Percentiles rank a stretch among this genome's conserved stretches.
phyloP scores from a whole-genome alignment of 1,284 basidiomycete genomes.

The Pseudozyma thailandica region DNA sequence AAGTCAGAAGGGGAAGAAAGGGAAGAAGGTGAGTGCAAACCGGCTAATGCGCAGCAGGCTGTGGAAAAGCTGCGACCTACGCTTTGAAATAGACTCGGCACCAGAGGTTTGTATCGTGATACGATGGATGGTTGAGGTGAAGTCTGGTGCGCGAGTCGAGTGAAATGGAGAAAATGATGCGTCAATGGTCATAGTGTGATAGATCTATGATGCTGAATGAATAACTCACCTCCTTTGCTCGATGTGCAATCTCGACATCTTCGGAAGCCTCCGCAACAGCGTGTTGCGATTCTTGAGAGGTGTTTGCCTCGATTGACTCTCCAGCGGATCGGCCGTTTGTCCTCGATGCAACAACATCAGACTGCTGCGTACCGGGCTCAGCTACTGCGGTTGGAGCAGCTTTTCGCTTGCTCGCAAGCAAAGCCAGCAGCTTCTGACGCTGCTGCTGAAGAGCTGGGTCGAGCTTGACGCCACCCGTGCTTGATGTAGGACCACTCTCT shows the following conservation, averaged over 20 bases:
- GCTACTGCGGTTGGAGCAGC: background rate
- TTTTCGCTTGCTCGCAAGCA: conserved; percentile 36
- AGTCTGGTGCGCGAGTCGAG: conserved; percentile 14
- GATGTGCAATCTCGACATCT: no score
- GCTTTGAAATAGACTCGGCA: conserved; percentile 38
- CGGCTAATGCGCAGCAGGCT: background rate
- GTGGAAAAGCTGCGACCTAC: conserved; percentile 13
- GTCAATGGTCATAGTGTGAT: conserved; percentile 4
- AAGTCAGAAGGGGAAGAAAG: conserved; percentile 8
- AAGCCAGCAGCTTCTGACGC: conserved; percentile 26
- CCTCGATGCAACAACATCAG: background rate
- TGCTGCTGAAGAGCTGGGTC: conserved; percentile 37
- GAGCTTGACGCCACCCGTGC: conserved; percentile 4
- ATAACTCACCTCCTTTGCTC: conserved; percentile 19
- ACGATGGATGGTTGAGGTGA: conserved; percentile 3
- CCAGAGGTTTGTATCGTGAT: conserved; percentile 33
- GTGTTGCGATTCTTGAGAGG: no score
- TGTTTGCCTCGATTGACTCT: no score
- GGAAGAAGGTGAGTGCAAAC: conserved; percentile 6
- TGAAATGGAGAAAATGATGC: background rate
- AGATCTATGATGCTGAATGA: background rate
- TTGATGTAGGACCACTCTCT: background rate
- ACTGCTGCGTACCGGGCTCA: background rate
- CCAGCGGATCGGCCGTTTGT: background rate
- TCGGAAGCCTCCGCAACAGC: no score